Percentiles rank a stretch among this genome's conserved stretches.
These are phyloP conservation scores for Candida sp. DNA, from an alignment of 1,139 yeast genomes.

Conservation along the genomic window DNA sequence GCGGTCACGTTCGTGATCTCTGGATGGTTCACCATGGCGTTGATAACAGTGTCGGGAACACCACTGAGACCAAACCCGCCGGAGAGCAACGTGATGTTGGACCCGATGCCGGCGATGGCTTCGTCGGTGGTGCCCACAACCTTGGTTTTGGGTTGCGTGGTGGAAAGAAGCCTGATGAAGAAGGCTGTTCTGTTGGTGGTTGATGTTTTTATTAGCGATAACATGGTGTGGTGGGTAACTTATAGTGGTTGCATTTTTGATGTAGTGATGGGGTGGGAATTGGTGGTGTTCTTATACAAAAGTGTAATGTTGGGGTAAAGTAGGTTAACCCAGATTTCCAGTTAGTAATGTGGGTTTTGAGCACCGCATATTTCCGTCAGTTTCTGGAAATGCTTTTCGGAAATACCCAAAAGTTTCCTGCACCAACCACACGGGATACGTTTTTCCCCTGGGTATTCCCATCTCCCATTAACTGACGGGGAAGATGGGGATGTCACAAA, in stretches of 20 bases:
- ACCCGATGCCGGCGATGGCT: slow-evolving; percentile 31
- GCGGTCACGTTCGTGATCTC: slow-evolving; percentile 42
- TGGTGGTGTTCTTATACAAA: neutral
- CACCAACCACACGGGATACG: neutral
- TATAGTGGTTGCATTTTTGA: no score
- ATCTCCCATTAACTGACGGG: no score
- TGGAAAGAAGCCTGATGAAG: slow-evolving; percentile 11
- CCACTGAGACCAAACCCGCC: slow-evolving; percentile 58
- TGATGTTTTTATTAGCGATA: slow-evolving; percentile 5
- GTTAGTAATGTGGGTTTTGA: neutral
- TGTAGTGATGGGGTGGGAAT: neutral
- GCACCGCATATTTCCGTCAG: slow-evolving; percentile 1
- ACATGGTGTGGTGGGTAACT: neutral
- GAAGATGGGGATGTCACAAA: no score
- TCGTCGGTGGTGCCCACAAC: slow-evolving; percentile 28
- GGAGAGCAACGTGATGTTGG: slow-evolving; percentile 38
- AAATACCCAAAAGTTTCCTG: slow-evolving; percentile 3
- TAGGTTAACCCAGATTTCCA: neutral
- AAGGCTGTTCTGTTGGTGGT: slow-evolving; percentile 2
- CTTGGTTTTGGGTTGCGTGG: slow-evolving; percentile 17
- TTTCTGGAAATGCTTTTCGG: slow-evolving; percentile 5
- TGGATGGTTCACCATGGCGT: slow-evolving; percentile 35
- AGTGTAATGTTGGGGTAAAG: neutral
- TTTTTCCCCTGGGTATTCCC: no score
- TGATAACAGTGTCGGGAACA: slow-evolving; percentile 48